Evolutionary conservation across 1,284 basidiomycete genomes (phyloP), one percentile per base, ranked within the genome.

Genomic region (Acaromyces ingoldii): DNA sequence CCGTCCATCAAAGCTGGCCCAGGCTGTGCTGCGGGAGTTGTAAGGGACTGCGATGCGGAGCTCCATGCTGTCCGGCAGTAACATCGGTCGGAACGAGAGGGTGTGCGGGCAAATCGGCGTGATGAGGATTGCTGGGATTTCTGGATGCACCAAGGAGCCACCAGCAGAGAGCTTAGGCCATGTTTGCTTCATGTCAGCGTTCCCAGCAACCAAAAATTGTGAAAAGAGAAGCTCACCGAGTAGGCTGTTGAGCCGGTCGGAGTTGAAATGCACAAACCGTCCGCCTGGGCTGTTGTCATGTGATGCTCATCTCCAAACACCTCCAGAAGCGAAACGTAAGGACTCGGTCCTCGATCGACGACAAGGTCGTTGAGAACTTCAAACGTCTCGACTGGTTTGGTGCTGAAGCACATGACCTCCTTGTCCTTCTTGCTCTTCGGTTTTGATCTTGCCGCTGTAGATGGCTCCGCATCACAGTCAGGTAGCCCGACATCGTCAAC

Each of bases 81-180:
- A 65, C 93, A 99, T 97, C 0, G 95, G 95, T 39, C 95, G 84
- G 83, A 99, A 99, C 3, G 91, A 96, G 6, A 99, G 82, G 0
- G 95, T 99, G 76, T 99, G 95, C 0, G 95, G 95, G 72, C 95
- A 98, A 58, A 99, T 96, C 1, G 95, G 95, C 1, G 91, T 93
- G 67, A 99, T 93, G 54, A 98, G 81, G 55, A 99, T 82, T 0
- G 95, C 89, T 0, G 95, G 95, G 49, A 98, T 97, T 75, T 96
- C 91, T 2, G 95, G 95, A 75, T 98, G 93, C 6, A 92, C 93
- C 36, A 99, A 84, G 1, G 93, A 97, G 28, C 95, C 95, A 44
- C 95, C 95, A 2, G 95, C 95, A 19, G 95, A 98, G 26, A 98
- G 81, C 84, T n/a, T n/a, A n/a, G n/a, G n/a, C n/a, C n/a, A n/a